Percentiles rank a stretch among this genome's conserved stretches.
Evolutionary conservation across 208 protist species (phyloP).

Genomic region (Crithidia expoeki): DNA sequence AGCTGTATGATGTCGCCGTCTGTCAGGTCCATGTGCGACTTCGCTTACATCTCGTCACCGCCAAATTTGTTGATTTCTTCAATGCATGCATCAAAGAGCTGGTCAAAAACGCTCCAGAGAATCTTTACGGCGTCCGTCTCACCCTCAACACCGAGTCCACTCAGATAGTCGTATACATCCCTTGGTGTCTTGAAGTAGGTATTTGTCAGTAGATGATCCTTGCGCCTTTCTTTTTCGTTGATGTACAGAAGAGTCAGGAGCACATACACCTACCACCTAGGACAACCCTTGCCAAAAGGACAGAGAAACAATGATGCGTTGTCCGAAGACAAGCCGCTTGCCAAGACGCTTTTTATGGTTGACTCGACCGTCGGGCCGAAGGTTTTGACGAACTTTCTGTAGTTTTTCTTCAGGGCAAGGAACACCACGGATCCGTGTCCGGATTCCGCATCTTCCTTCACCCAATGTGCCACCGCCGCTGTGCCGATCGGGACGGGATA

Average conservation of each 20-base stretch:
- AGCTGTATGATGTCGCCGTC: constrained; percentile 13
- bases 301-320: constrained; percentile 49
- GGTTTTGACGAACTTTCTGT: constrained; percentile 25
- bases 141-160: constrained; percentile 2
- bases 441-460: constrained; percentile 23
- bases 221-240: constrained; percentile 26
- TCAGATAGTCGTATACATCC: constrained; percentile 23
- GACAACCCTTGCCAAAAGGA: constrained; percentile 54
- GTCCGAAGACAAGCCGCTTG: constrained; percentile 19
- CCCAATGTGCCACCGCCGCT: constrained; percentile 17
- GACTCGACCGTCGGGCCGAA: constrained; percentile 20
- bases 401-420: constrained; percentile 30
- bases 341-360: constrained; percentile 33
- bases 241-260: constrained; percentile 40
- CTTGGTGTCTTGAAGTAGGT: constrained; percentile 31
- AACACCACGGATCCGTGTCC: constrained; percentile 11
- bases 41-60: constrained; percentile 11
- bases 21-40: constrained; percentile 20
- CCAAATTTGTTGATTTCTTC: constrained; percentile 15
- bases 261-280: constrained; percentile 34
- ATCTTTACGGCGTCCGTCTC: constrained; percentile 17
- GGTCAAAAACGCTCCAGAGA: constrained; percentile 11
- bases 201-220: constrained; percentile 49
- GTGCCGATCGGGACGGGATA: constrained; percentile 29
- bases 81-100: constrained; percentile 7